Base-by-base conservation (phyloP, 164 flowering plant genomes). In the Liquidambar formosana region DNA sequence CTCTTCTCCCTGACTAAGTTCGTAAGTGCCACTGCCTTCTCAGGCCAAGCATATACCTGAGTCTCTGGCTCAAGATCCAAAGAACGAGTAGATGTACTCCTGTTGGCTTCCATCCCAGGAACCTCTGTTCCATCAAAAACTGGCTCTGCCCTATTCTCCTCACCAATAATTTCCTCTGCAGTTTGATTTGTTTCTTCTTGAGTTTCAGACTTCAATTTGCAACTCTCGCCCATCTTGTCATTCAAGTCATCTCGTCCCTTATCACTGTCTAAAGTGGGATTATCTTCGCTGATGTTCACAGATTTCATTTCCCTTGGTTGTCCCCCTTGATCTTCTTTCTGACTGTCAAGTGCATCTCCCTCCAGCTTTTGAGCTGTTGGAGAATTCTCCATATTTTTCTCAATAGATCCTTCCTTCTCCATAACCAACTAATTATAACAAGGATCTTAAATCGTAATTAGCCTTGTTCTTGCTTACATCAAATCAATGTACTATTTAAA, bases 121-220 rank as follows among this genome's bases (percentile, higher is more conserved):
- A 75, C 74, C 78, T 89, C 92, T 1, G 85, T 85, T 68, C 93
- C 92, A 75, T 87, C 93, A 80, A 88, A 86, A 23, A 86, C 84
- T 25, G 91, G 90, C 27, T 86, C 94, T 53, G 65, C 66, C n/a
- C 56, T 79, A 63, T 68, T 68, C 75, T 77, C 81, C 73, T 85
- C 92, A 56, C 64, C 69, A 58, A 52, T 22, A 70, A 49, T 44
- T 64, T 79, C 85, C 15, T 71, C 82, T 8, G 65, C 33, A 6
- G 57, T 52, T 46, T 61, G 67, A 54, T 61, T 49, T 33, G 41
- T 51, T 63, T 68, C 81, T 23, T 27, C 64, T 38, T 59, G 52
- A 59, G 46, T 38, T 52, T 47, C 48, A 27, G 64, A 45, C 57
- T 74, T 66, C 48, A 52, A 33, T 27, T 57, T 51, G 28, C 43